A percentile compares a stretch with the other conserved stretches of the same genome.
phyloP scores from a whole-genome alignment of 2,329 filamentous ascomycete genomes.

The Claviceps capensis region DNA sequence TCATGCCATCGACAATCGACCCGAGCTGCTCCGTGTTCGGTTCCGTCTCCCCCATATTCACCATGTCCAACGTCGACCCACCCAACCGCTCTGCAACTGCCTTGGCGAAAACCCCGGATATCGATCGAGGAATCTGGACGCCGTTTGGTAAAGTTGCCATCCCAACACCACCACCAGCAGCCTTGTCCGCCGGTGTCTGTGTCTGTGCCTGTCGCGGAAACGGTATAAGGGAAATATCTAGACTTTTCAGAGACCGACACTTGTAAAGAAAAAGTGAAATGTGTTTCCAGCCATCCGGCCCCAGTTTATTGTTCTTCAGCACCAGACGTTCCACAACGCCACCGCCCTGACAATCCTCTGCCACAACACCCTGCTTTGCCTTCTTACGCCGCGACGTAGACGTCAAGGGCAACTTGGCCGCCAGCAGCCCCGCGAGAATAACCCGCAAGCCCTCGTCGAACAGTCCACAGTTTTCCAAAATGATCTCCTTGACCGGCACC shows the following conservation, averaged over 20 bases:
- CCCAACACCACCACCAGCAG: conserved; percentile 10
- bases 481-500: conserved; percentile 75
- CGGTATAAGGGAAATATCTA: conserved; percentile 75
- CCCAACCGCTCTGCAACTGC: conserved; percentile 65
- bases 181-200: conserved; percentile 17
- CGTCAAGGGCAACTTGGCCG: conserved; percentile 52
- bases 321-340: conserved; percentile 79
- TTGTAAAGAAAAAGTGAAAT: conserved; percentile 83
- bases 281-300: conserved; percentile 79
- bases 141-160: conserved; percentile 16
- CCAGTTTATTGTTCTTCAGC: conserved; percentile 85
- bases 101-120: conserved; percentile 54
- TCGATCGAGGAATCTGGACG: conserved; percentile 19
- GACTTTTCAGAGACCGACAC: conserved; percentile 69
- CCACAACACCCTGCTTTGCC: conserved; percentile 20
- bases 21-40: conserved; percentile 58
- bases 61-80: conserved; percentile 62
- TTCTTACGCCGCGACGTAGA: conserved; percentile 32
- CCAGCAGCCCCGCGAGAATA: conserved; percentile 72
- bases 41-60: conserved; percentile 71
- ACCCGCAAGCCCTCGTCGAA: conserved; percentile 78
- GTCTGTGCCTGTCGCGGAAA: conserved; percentile 43
- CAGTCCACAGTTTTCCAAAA: conserved; percentile 77
- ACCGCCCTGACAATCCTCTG: conserved; percentile 32
- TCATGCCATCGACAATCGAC: conserved; percentile 68